A percentile compares a stretch with the other conserved stretches of the same genome.
phyloP scores from a whole-genome alignment of 2,329 filamentous ascomycete genomes.

The Blumeriella jaapii region DNA sequence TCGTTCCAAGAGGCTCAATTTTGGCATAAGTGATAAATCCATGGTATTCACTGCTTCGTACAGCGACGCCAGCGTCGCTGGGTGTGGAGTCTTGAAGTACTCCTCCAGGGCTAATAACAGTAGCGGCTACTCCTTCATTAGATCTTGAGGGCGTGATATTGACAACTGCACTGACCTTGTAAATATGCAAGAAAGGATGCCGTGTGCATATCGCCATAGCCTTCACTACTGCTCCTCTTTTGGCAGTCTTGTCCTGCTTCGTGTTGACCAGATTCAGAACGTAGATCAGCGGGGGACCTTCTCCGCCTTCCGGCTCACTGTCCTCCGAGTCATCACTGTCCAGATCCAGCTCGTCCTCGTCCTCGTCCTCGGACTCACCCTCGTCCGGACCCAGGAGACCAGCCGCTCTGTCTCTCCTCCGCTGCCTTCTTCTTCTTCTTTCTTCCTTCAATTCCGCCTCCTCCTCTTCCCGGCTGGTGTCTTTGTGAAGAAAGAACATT shows the following conservation, averaged over 20 bases:
- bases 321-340: constrained; percentile 42
- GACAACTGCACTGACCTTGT: constrained; percentile 54
- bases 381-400: constrained; percentile 36
- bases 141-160: constrained; percentile 2
- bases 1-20: constrained; percentile 69
- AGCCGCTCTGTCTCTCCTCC: constrained; percentile 39
- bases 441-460: constrained; percentile 55
- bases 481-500: constrained; percentile 97
- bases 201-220: constrained; percentile 98
- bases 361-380: constrained; percentile 33
- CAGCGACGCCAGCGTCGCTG: constrained; percentile 76
- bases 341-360: constrained; percentile 37
- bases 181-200: constrained; percentile 96
- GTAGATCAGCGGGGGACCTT: constrained; percentile 89
- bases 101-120: constrained; percentile 86
- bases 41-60: constrained; percentile 93
- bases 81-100: constrained; percentile 85
- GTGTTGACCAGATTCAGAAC: constrained; percentile 97
- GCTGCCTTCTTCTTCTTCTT: constrained; percentile 39
- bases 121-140: constrained; percentile 50
- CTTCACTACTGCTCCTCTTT: constrained; percentile 89
- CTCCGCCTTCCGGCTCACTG: constrained; percentile 55
- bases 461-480: constrained; percentile 74
- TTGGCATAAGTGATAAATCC: constrained; percentile 90
- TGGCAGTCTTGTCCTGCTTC: constrained; percentile 86